Evolutionary conservation across 768 basidiomycete species (phyloP), one percentile per base, ranked within the genome.

Genomic region (Astraeus odoratus): DNA sequence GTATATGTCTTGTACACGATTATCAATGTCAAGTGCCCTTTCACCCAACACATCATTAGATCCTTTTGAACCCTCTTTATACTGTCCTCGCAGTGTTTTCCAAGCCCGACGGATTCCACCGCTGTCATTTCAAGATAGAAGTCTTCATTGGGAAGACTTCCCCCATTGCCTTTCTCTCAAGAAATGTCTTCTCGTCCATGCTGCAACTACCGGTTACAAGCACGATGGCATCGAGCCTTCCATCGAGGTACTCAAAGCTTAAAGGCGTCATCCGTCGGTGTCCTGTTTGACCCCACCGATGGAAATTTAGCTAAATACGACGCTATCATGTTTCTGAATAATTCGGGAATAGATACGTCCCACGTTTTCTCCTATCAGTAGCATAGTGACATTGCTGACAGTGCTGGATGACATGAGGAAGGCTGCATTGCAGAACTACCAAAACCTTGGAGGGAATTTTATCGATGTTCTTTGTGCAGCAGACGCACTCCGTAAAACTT

Each of bases 201-300:
- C 81, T 18, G 75, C 75, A 2, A 86, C 82, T 1, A 57, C 62
- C 5, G 75, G 72, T 4, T 89, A 74, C 59, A 68, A 83, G 47
- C 86, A 89, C 54, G 85, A 86, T 48, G 83, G 80, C 3, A 88
- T 88, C 45, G 85, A 85, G 0, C 76, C 78, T 1, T 83, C 85
- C 3, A 75, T 84, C 22, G 61, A 74, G 34, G 75, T 74, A 0
- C 61, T 88, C 31, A 71, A 72, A 45, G 58, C 66, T n/a, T n/a
- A 1, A 69, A 66, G 19, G 71, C 70, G 2, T 46, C 65, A n/a
- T 55, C 62, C 0, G 74, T 80, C 45, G 66, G 76, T 48, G 68
- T 80, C 41, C 41, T 66, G 19, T 84, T 88, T 47, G 76, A 78
- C 39, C 70, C 78, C 44, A 81, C 83, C 2, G 86, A 80, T 48